Base-by-base conservation (phyloP, 2,329 filamentous ascomycete species). In the Arthrobotrys sinensis region DNA sequence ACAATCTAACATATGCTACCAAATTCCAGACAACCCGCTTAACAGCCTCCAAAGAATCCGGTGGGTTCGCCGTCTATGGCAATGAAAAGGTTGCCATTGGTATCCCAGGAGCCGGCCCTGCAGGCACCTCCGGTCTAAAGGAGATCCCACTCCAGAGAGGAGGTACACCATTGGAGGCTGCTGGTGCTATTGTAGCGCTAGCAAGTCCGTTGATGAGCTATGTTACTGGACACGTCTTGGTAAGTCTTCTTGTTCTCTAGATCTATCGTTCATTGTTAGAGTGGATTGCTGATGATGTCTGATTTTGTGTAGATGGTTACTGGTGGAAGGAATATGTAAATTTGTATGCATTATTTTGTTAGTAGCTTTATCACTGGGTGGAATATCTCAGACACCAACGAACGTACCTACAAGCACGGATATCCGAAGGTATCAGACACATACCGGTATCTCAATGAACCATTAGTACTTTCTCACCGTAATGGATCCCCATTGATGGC, bases 181-280 rank as follows among this genome's bases (percentile, higher is more conserved):
- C 93, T 28, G 89, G 89, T 76, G 89, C 90, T 43, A 89, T 97
- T 64, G 83, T 97, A 83, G 93, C 91, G 5, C 90, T 96, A 32
- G 92, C 91, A 1, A 95, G 92, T 83, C 93, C 94, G 32, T 84
- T 94, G 82, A 93, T 96, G 82, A 90, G 90, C 46, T 97, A 97
- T 85, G 93, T 97, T 3, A 91, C 89, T 79, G 93, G 94, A 0
- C 93, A 97, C 88, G 95, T 93, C 0, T 92, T 97, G 81, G 92
- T 77, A 45, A 71, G 73, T 77, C 16, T 40, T 28, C 2, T 38
- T 2, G 14, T 5, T 53, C 2, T 28, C 2, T 19, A 0, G 34
- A n/a, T 45, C 19, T n/a, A 40, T 45, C n/a, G 11, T 43, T n/a
- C 32, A 16, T 55, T 32, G n/a, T 14, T 12, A 21, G n/a, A 14